A percentile compares a stretch with the other conserved stretches of the same genome.
Evolutionary conservation across 768 basidiomycete species (phyloP).

Genomic region (Agrocybe praecox): DNA sequence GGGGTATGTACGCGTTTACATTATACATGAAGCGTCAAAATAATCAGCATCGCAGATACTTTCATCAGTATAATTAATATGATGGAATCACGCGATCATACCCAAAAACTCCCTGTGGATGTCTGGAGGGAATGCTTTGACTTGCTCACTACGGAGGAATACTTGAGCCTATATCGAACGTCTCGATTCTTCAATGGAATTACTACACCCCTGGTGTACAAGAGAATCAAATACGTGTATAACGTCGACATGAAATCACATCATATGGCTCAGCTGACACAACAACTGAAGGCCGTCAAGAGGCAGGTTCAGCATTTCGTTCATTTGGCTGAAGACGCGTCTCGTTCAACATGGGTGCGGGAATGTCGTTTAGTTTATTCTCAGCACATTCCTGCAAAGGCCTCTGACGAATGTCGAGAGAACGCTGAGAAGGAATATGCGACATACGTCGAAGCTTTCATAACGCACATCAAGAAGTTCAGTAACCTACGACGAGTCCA

Average conservation of each 20-base stretch:
- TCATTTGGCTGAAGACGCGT: neutral
- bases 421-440: no score
- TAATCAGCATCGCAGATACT: neutral
- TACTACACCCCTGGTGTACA: neutral
- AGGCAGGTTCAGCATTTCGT: neutral
- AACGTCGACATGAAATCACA: neutral
- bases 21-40: neutral
- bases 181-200: slow-evolving; percentile 5
- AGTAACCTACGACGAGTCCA: no score
- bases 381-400: neutral
- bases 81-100: neutral
- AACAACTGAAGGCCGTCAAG: neutral
- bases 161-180: neutral
- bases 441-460: no score
- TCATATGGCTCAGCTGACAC: neutral
- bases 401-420: no score
- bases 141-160: neutral
- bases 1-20: no score
- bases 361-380: neutral
- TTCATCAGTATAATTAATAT: neutral
- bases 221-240: neutral
- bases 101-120: neutral
- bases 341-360: neutral
- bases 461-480: no score
- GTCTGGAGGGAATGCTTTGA: slow-evolving; percentile 7